Conservation (phyloP, 129 eudicot species). For the Arctium minus region DNA sequence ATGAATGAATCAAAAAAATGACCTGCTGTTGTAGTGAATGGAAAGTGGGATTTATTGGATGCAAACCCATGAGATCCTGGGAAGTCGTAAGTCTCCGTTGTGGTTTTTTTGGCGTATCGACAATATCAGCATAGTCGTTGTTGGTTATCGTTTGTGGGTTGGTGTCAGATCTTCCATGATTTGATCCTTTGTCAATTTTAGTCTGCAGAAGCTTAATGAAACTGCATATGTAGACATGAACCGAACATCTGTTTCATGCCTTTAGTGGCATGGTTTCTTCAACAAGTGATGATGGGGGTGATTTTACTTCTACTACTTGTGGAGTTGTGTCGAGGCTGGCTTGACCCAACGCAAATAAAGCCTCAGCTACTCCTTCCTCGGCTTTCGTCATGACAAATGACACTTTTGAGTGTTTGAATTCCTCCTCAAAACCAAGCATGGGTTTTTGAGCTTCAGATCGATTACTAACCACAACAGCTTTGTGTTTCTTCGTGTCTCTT, state of each 20-base stretch:
- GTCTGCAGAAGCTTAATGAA: constrained; percentile 42
- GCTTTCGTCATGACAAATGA: constrained; percentile 34
- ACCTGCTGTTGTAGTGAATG: constrained; percentile 35
- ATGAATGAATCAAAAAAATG: neutral
- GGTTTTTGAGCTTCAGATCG: neutral
- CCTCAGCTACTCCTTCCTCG: constrained; percentile 71
- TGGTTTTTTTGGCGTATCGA: neutral
- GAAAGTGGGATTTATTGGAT: constrained; percentile 19
- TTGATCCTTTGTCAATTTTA: constrained; percentile 12
- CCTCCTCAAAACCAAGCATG: constrained; percentile 17
- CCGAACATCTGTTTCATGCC: constrained; percentile 49
- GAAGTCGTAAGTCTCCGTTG: neutral
- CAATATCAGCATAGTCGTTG: neutral
- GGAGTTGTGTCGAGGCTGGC: neutral
- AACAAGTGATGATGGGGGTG: constrained; percentile 22
- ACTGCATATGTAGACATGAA: constrained; percentile 61
- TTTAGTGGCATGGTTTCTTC: neutral
- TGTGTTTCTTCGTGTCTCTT: too few species aligned
- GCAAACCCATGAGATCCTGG: neutral
- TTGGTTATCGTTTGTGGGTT: constrained; percentile 1
- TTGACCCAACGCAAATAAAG: constrained; percentile 56
- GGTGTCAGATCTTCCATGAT: constrained; percentile 2
- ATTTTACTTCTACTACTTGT: constrained; percentile 5
- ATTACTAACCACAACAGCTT: constrained; percentile 27
- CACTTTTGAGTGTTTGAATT: neutral